Conservation (phyloP, 805 yeast genomes). For the Clavispora carvajalis region DNA sequence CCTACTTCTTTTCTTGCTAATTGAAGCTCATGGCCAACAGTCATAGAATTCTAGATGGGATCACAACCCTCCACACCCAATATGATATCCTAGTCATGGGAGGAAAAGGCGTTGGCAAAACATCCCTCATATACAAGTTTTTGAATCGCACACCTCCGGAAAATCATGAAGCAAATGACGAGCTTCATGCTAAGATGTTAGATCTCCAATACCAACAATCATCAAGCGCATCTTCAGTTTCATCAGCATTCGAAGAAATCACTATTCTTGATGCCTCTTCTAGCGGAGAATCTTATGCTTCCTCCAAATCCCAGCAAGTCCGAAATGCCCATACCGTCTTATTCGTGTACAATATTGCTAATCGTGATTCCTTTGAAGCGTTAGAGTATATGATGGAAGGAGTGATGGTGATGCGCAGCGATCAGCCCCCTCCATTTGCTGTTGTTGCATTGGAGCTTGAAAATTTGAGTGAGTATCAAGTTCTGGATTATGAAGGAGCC, state of each 20-base stretch:
- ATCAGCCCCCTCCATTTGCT: slow-evolving; percentile 24
- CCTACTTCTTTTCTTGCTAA: background rate
- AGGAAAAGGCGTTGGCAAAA: slow-evolving; percentile 12
- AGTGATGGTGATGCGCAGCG: slow-evolving; percentile 16
- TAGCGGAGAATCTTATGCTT: slow-evolving; percentile 21
- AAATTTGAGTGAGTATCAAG: slow-evolving; percentile 20
- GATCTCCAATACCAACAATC: slow-evolving; percentile 4
- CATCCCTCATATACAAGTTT: slow-evolving; percentile 11
- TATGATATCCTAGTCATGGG: slow-evolving; percentile 15
- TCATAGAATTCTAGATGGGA: slow-evolving; percentile 6
- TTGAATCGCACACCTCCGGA: slow-evolving; percentile 1
- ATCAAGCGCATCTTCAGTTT: slow-evolving; percentile 8
- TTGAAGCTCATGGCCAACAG: background rate
- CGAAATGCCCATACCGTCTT: slow-evolving; percentile 25
- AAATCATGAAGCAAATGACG: background rate
- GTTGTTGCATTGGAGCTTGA: slow-evolving; percentile 30
- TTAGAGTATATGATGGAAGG: slow-evolving; percentile 25
- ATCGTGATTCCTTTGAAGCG: slow-evolving; percentile 22
- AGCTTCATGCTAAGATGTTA: slow-evolving; percentile 1
- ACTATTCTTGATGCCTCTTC: slow-evolving; percentile 29
- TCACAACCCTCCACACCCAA: slow-evolving; percentile 8
- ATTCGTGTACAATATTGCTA: slow-evolving; percentile 26
- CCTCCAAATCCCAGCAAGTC: slow-evolving; percentile 23
- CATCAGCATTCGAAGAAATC: slow-evolving; percentile 15
- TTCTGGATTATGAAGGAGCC: slow-evolving; percentile 24